Base-by-base conservation (phyloP, 108 stramenopile species). In the Pseudonitzschia multistriata region DNA sequence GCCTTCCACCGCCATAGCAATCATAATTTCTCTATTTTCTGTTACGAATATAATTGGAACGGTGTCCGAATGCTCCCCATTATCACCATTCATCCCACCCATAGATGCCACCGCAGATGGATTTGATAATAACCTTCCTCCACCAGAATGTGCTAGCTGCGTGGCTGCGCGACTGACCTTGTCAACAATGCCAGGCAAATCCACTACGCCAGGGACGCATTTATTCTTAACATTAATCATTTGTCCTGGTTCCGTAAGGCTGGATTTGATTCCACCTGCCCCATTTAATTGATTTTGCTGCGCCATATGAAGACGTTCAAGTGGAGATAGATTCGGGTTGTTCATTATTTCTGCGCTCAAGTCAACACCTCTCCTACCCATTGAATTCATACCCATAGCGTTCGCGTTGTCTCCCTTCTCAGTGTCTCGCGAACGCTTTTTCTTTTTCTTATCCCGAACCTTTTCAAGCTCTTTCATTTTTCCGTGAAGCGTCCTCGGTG, bases 391-490 rank as follows among this genome's bases (percentile, higher is more conserved):
- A 15, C 79, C 83, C 68, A 82, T 47, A 36, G 68, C 62, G n/a
- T 81, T 71, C 42, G 61, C 39, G 52, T 79, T 81, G 47, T 50
- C 72, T 21, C 40, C 79, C 29, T 70, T 62, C 2, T 80, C 80
- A 7, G 74, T 77, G 2, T 86, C 84, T 39, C 80, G 66, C 14
- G 65, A 52, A n/a, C 85, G 68, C 71, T 86, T 88, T 73, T 86
- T 89, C 28, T 69, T 68, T 63, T 78, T 79, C 68, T 91, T 91
- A 57, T 66, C 80, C 36, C 88, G 70, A 22, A 68, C 53, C 70
- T 93, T 94, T 64, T 94, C 93, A 48, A 90, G 59, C 30, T 88
- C 88, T 66, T 82, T 90, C 89, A 94, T 94, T 79, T 85, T 90
- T 33, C 62, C 35, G 30, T 86, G 78, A 50, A 94, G 73, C 0